Base-by-base conservation (phyloP, 495 filamentous ascomycete species). In the Neurospora sp. region DNA sequence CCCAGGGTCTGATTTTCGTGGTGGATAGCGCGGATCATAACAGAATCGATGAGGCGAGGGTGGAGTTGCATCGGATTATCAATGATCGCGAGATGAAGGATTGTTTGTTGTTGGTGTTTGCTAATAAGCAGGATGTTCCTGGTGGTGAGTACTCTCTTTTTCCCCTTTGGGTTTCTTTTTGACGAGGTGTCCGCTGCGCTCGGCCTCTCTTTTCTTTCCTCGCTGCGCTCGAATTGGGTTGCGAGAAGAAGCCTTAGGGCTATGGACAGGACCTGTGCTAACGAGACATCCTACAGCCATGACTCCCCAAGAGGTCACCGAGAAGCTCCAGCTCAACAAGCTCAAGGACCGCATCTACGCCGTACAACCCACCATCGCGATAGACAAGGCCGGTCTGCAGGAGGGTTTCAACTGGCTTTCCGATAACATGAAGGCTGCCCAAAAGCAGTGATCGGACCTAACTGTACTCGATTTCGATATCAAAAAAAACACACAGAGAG, bases 11-110 rank as follows among this genome's bases (percentile, higher is more conserved):
- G 71, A 96, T 99, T 82, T 99, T 98, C 85, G 96, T 99, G 72
- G 92, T 99, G 76, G 96, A 99, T 81, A 96, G 93, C 54, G 92
- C 90, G 75, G 96, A 99, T 80, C 91, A 90, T 35, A 88, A 88
- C 48, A 89, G 96, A 48, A 91, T 99, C 82, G 92, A 95, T 39
- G 96, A 99, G 82, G 96, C 96, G 59, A 88, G 89, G 75, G 92
- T 90, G 69, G 96, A 99, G 79, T 85, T 99, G 41, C 92, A 97
- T 78, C 92, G 94, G 76, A 98, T 99, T 78, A 97, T 99, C 81
- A 92, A 94, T 78, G 96, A 99, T 79, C 88, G 94, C 69, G 96
- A 99, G 88, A 98, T 99, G 96, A 96, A 94, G 84, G 96, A 99
- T 80, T 93, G 93, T 35, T 83, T 98, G 76, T 84, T 99, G 71